Conservation (phyloP, 2,329 filamentous ascomycete species). For the Didymellaceae sp. region DNA sequence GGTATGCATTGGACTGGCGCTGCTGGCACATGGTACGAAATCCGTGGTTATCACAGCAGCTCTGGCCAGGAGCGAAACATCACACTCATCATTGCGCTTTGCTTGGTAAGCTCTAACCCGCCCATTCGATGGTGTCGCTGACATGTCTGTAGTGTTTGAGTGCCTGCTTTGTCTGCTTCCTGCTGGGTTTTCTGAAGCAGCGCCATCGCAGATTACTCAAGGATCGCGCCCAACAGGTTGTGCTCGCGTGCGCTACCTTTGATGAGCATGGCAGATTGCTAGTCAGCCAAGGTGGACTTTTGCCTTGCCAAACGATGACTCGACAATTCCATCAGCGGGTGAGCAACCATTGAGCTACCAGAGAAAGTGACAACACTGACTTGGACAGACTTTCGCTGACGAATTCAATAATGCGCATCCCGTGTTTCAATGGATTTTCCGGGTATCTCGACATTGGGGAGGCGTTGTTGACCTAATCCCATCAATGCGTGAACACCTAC, state of each 20-base stretch:
- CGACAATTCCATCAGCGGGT: slow-evolving; percentile 56
- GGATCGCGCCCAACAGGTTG: slow-evolving; percentile 60
- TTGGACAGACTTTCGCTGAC: slow-evolving; percentile 65
- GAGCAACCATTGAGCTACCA: slow-evolving; percentile 63
- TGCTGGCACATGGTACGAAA: slow-evolving; percentile 71
- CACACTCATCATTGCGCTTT: slow-evolving; percentile 74
- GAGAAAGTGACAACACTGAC: slow-evolving; percentile 16
- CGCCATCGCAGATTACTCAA: slow-evolving; percentile 49
- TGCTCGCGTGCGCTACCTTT: slow-evolving; percentile 68
- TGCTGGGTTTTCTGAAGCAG: slow-evolving; percentile 46
- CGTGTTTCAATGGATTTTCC: slow-evolving; percentile 87
- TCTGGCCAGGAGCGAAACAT: slow-evolving; percentile 59
- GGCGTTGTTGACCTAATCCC: slow-evolving; percentile 71
- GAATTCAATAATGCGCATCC: slow-evolving; percentile 78
- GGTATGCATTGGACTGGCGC: slow-evolving; percentile 89
- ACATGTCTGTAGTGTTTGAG: slow-evolving; percentile 58
- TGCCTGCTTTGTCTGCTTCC: slow-evolving; percentile 48
- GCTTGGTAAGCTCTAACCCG: slow-evolving; percentile 64
- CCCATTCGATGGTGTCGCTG: slow-evolving; percentile 68
- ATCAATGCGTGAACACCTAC: slow-evolving; percentile 76
- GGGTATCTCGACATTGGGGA: slow-evolving; percentile 79
- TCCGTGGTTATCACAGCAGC: slow-evolving; percentile 56
- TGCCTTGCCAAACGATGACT: slow-evolving; percentile 79
- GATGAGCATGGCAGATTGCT: slow-evolving; percentile 70
- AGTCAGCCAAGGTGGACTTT: slow-evolving; percentile 71